These are phyloP conservation scores for Leccinum pachyderme DNA, from an alignment of 1,284 basidiomycete genomes.

Conservation along the genomic window DNA sequence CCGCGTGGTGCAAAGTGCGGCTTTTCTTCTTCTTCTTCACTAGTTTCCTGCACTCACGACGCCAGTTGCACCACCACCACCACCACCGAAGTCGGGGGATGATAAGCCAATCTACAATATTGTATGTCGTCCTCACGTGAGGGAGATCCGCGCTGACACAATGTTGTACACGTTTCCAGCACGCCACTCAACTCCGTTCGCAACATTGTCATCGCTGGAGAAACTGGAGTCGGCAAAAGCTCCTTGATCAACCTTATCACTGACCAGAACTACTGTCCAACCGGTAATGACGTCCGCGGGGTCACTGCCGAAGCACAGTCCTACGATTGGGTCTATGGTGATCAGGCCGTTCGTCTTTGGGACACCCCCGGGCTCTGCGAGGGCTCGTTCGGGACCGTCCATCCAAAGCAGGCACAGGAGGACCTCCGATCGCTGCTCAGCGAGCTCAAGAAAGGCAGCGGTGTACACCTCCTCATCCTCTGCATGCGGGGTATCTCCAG, in stretches of 20 bases:
- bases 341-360: slow-evolving; percentile 32
- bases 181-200: slow-evolving; percentile 17
- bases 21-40: background rate
- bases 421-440: slow-evolving; percentile 29
- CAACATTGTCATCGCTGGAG: slow-evolving; percentile 31
- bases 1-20: slow-evolving; percentile 9
- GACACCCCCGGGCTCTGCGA: slow-evolving; percentile 34
- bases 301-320: slow-evolving; percentile 27
- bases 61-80: background rate
- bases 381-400: slow-evolving; percentile 28
- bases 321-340: slow-evolving; percentile 22
- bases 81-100: slow-evolving; percentile 2
- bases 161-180: slow-evolving; percentile 10
- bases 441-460: slow-evolving; percentile 20
- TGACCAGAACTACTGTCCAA: slow-evolving; percentile 19
- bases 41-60: background rate
- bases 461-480: slow-evolving; percentile 31
- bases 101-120: slow-evolving; percentile 5
- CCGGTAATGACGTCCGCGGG: slow-evolving; percentile 31
- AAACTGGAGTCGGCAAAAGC: slow-evolving; percentile 34
- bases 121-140: slow-evolving; percentile 3
- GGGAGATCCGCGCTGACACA: slow-evolving; percentile 7
- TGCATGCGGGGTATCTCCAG: slow-evolving; percentile 32
- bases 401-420: slow-evolving; percentile 27
- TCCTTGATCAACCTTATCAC: slow-evolving; percentile 33